Base-by-base conservation (phyloP, 169 alveolate genomes). In the Pseudocohnilembus persalinus region DNA sequence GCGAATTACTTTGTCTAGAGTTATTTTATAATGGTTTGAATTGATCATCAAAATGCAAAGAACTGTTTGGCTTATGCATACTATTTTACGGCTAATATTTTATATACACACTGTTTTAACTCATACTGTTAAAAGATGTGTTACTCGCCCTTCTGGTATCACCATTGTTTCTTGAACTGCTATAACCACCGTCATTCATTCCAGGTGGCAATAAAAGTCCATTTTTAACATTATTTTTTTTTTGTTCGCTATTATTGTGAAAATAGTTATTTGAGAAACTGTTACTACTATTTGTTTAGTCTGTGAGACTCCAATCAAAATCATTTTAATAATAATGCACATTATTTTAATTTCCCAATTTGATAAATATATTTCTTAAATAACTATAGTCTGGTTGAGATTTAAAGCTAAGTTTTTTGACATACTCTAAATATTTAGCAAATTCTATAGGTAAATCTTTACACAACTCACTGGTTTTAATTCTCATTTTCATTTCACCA, bases 381-480 rank as follows among this genome's bases (percentile, higher is more conserved):
- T 89, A 93, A 34, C 86, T 80, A 49, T 93, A 93, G 75, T 93
- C 93, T 0, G 96, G 96, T 29, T 85, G 65, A 63, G 91, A 89
- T 81, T 89, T 93, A 79, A 93, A 93, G 74, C 88, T 89, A 63
- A 93, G 81, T 28, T 89, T 83, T 79, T 92, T 87, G 26, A 90
- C 91, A 89, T 93, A 93, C 74, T 91, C 91, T 20, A 93, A 77
- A 78, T 90, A 87, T 31, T 73, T 85, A 6, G 80, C 86, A 87
- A 93, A 93, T 78, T 90, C 93, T 32, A 74, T 73, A 73, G 94
- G 95, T 32, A 87, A 83, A 88, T 93, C 95, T 30, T 92, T 91
- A n/a, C 94, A 90, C 63, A 94, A 82, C 49, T 89, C 94, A 35
- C 83, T 88, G 16, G 79, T 88, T 82, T 77, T 88, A 1, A 89